phyloP scores from a whole-genome alignment of 352 stramenopile species.

The Pythium utonaiense region DNA sequence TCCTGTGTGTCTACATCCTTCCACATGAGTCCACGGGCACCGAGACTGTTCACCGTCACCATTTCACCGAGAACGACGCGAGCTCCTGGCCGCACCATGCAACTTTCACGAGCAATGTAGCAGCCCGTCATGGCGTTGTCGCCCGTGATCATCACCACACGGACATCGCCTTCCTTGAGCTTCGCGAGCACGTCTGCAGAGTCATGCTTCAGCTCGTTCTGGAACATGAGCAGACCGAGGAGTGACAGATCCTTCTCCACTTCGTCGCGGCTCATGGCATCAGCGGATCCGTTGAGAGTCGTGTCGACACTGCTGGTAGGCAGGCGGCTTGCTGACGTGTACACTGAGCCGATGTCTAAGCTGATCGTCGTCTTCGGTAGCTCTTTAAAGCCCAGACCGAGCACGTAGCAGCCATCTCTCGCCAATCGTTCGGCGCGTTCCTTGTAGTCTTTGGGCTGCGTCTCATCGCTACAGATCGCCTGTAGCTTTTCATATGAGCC shows the following conservation, averaged over 20 bases:
- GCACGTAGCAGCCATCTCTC: slow-evolving; percentile 86
- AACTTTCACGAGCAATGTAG: slow-evolving; percentile 69
- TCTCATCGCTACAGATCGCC: slow-evolving; percentile 44
- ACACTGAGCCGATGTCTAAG: slow-evolving; percentile 4
- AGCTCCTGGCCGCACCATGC: slow-evolving; percentile 49
- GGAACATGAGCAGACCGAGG: slow-evolving; percentile 86
- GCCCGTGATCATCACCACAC: slow-evolving; percentile 84
- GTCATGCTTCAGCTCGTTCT: slow-evolving; percentile 86
- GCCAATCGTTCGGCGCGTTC: slow-evolving; percentile 47
- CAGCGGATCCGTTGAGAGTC: background rate
- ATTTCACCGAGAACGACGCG: slow-evolving; percentile 67
- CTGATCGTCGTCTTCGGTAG: slow-evolving; percentile 25
- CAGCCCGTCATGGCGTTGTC: slow-evolving; percentile 82
- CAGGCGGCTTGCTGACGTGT: background rate
- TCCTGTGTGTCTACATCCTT: slow-evolving; percentile 63
- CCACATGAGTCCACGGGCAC: slow-evolving; percentile 42
- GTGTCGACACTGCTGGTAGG: background rate
- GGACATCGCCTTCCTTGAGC: slow-evolving; percentile 71
- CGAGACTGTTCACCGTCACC: slow-evolving; percentile 29
- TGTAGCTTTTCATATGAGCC: slow-evolving; percentile 86
- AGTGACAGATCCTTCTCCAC: slow-evolving; percentile 74
- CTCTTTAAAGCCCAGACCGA: slow-evolving; percentile 76
- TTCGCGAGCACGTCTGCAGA: slow-evolving; percentile 71
- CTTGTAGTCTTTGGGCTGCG: slow-evolving; percentile 71
- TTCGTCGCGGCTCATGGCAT: slow-evolving; percentile 44